Conservation (phyloP, 1,284 basidiomycete genomes). For the Austropuccinia psidii region DNA sequence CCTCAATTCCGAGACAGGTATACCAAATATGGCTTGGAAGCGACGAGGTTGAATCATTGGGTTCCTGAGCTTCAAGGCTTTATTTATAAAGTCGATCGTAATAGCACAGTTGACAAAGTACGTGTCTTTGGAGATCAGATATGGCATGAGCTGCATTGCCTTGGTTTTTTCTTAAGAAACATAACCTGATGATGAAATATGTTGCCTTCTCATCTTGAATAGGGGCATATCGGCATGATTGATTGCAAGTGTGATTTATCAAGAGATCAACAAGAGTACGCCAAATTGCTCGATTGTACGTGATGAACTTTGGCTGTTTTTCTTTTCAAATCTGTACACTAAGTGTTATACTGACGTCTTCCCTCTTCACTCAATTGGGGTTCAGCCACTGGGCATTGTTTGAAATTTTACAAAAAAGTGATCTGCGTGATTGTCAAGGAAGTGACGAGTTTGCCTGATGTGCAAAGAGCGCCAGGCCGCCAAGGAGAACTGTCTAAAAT, state of each 20-base stretch:
- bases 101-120: background rate
- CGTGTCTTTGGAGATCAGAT: background rate
- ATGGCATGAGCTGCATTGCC: background rate
- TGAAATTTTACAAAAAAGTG: slow-evolving; percentile 11
- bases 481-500: slow-evolving; percentile 27
- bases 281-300: background rate
- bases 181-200: background rate
- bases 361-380: background rate
- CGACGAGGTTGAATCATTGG: slow-evolving; percentile 24
- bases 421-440: slow-evolving; percentile 25
- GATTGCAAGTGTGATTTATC: background rate
- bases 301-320: background rate
- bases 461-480: slow-evolving; percentile 13
- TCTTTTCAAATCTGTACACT: background rate
- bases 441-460: slow-evolving; percentile 1
- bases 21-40: slow-evolving; percentile 13
- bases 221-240: background rate
- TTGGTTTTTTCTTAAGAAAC: background rate
- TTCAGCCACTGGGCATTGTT: slow-evolving; percentile 19
- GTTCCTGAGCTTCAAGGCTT: background rate
- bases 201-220: background rate
- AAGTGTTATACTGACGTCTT: background rate
- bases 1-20: background rate
- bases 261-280: background rate
- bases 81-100: background rate